Percentiles rank a stretch among this genome's conserved stretches.
These are phyloP conservation scores for Cyberlindnera subsufficiens DNA, from an alignment of 805 yeast genomes.

Conservation along the genomic window DNA sequence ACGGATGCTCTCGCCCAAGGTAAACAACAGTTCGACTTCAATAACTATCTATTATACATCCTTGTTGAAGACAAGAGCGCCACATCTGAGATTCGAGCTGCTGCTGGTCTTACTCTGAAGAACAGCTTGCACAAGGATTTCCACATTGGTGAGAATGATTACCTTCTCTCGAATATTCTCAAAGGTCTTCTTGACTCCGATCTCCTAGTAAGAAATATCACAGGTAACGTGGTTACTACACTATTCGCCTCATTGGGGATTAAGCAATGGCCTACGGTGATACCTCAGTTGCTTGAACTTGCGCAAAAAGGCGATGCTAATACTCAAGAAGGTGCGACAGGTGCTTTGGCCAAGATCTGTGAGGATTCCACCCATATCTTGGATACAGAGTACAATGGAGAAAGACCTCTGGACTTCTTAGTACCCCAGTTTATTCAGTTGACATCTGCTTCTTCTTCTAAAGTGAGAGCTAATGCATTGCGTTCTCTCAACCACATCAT, in stretches of 20 bases:
- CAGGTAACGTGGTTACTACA: constrained; percentile 87
- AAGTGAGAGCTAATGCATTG: constrained; percentile 56
- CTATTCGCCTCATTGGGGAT: constrained; percentile 67
- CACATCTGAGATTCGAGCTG: constrained; percentile 63
- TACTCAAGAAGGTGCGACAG: constrained; percentile 61
- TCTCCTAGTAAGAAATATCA: constrained; percentile 71
- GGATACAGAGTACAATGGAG: constrained; percentile 59
- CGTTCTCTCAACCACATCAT: constrained; percentile 74
- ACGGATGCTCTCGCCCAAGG: constrained; percentile 71
- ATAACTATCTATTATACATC: constrained; percentile 71
- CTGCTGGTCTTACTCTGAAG: constrained; percentile 83
- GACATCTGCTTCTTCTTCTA: constrained; percentile 34
- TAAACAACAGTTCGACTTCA: constrained; percentile 65
- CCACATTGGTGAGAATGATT: constrained; percentile 25
- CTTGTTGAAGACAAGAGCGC: constrained; percentile 48
- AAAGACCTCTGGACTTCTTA: constrained; percentile 62
- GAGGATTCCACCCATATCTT: constrained; percentile 74
- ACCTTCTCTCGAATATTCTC: constrained; percentile 31
- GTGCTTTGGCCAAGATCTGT: constrained; percentile 81
- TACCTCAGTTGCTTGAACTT: constrained; percentile 64
- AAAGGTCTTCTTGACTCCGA: constrained; percentile 47
- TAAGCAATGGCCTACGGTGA: constrained; percentile 63
- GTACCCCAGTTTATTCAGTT: constrained; percentile 59
- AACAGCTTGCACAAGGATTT: constrained; percentile 52
- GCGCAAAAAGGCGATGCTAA: constrained; percentile 42